A percentile compares a stretch with the other conserved stretches of the same genome.
phyloP scores from a whole-genome alignment of 345 rosid genomes.

The Carallia pectinifolia region DNA sequence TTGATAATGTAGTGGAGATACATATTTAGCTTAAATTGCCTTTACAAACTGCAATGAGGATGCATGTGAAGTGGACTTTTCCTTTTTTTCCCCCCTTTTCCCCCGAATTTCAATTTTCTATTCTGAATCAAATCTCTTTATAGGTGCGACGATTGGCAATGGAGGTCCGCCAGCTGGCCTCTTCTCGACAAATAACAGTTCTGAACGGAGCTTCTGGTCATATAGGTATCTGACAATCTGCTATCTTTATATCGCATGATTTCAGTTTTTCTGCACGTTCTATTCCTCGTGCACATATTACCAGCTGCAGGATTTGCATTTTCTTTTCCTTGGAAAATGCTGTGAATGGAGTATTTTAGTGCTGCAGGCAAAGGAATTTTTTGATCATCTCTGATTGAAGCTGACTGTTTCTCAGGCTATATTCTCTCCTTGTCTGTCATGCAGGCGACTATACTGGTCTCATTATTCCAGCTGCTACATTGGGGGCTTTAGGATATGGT shows the following conservation, averaged over 20 bases:
- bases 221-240: slow-evolving; percentile 22
- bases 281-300: background rate
- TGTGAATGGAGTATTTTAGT: background rate
- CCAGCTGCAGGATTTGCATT: background rate
- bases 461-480: slow-evolving; percentile 70
- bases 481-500: slow-evolving; percentile 93
- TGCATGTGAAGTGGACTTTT: too few relatives aligned
- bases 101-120: too few relatives aligned
- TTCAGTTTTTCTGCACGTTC: background rate
- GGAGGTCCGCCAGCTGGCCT: slow-evolving; percentile 66
- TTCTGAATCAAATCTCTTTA: background rate
- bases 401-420: background rate
- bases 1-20: background rate
- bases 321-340: background rate
- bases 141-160: slow-evolving; percentile 68
- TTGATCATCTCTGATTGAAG: background rate
- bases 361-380: background rate
- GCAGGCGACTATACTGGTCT: slow-evolving; percentile 59
- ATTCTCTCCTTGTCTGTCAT: background rate
- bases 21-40: too few relatives aligned
- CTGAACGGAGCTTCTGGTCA: slow-evolving; percentile 64
- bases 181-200: slow-evolving; percentile 71
- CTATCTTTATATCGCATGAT: background rate
- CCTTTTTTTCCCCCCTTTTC: too few relatives aligned
- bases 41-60: too few relatives aligned